Evolutionary conservation across 2,329 filamentous ascomycete genomes (phyloP).

Genomic region (Lecanicillium sp.): DNA sequence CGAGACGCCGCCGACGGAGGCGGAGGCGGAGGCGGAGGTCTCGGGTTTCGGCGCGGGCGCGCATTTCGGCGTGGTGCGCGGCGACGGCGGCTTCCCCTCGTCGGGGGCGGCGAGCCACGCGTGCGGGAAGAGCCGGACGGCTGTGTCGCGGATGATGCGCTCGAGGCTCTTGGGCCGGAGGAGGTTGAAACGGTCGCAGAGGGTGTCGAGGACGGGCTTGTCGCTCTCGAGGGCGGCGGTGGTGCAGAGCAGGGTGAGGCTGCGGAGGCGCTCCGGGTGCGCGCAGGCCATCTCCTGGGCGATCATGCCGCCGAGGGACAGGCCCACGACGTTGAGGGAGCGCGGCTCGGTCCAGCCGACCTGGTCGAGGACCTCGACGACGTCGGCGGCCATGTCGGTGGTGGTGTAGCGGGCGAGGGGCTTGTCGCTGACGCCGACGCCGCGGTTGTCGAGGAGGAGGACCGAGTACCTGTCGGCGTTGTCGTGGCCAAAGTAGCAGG

Average conservation of each 20-base stretch:
- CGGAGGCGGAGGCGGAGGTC: not conserved
- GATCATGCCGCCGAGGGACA: slow-evolving; percentile 90
- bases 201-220: slow-evolving; percentile 56
- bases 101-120: slow-evolving; percentile 60
- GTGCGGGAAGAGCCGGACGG: slow-evolving; percentile 58
- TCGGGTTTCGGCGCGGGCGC: slow-evolving; percentile 19
- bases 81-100: slow-evolving; percentile 40
- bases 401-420: slow-evolving; percentile 74
- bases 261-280: slow-evolving; percentile 47
- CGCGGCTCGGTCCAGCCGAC: slow-evolving; percentile 57
- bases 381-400: slow-evolving; percentile 75
- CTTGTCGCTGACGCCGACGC: slow-evolving; percentile 74
- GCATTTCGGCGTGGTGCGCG: slow-evolving; percentile 35
- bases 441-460: slow-evolving; percentile 77
- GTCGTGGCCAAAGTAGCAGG: slow-evolving; percentile 72
- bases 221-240: slow-evolving; percentile 57
- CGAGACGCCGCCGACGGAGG: not conserved
- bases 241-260: slow-evolving; percentile 56
- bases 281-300: slow-evolving; percentile 67
- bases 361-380: slow-evolving; percentile 62
- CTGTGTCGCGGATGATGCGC: slow-evolving; percentile 57
- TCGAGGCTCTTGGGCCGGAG: slow-evolving; percentile 67
- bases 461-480: slow-evolving; percentile 62
- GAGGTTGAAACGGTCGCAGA: slow-evolving; percentile 50
- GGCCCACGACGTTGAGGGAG: slow-evolving; percentile 63